A percentile compares a stretch with the other conserved stretches of the same genome.
phyloP scores from a whole-genome alignment of 139 green algal species.

The Gonium pectorale region DNA sequence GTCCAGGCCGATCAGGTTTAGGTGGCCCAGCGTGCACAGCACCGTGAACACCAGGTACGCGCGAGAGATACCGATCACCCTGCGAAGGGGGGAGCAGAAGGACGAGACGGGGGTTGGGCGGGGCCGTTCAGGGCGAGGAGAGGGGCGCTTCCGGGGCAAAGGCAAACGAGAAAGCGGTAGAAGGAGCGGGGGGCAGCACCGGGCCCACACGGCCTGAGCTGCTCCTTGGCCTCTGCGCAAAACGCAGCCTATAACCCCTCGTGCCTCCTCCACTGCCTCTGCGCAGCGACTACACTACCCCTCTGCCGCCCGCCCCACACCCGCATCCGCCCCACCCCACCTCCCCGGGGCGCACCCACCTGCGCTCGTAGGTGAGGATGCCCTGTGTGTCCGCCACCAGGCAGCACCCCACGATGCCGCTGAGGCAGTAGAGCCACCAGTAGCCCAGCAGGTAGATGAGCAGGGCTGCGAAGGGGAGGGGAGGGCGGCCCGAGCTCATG shows the following conservation, averaged over 20 bases:
- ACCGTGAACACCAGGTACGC: conserved; percentile 5
- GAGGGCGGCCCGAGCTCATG: not conserved
- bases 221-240: too few relatives aligned
- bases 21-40: not conserved
- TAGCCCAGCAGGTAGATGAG: conserved; percentile 40
- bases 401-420: conserved; percentile 33
- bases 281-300: too few relatives aligned
- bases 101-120: not conserved
- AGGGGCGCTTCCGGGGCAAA: too few relatives aligned
- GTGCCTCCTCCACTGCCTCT: too few relatives aligned
- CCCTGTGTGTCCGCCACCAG: not conserved
- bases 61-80: conserved; percentile 1
- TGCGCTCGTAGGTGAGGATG: conserved; percentile 35
- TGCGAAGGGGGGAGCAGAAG: not conserved
- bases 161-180: too few relatives aligned
- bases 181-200: too few relatives aligned
- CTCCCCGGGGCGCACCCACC: too few relatives aligned
- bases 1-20: not conserved
- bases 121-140: not conserved
- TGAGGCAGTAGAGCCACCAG: conserved; percentile 34
- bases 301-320: too few relatives aligned
- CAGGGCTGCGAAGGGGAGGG: not conserved
- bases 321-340: too few relatives aligned
- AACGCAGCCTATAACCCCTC: too few relatives aligned
- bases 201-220: too few relatives aligned